Percentiles rank a stretch among this genome's conserved stretches.
These are phyloP conservation scores for Berkeleyomyces basicola DNA, from an alignment of 2,329 filamentous ascomycete genomes.

Conservation along the genomic window DNA sequence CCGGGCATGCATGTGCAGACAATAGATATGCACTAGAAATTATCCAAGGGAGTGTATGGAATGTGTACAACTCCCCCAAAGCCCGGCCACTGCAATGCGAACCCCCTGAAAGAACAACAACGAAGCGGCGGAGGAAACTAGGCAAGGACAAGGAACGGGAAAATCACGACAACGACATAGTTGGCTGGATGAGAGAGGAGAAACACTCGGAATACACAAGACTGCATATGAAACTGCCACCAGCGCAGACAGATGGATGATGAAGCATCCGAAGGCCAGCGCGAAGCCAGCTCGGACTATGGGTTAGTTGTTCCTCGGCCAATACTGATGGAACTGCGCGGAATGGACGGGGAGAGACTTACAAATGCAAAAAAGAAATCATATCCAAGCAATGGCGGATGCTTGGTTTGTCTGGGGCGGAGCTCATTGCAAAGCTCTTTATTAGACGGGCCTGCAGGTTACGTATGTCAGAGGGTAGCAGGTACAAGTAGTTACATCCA, in stretches of 20 bases:
- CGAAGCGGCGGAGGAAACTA: neutral
- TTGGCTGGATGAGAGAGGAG: neutral
- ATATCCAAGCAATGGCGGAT: neutral
- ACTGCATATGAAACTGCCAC: neutral
- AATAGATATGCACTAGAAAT: neutral
- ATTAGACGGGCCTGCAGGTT: no score
- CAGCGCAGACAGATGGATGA: neutral
- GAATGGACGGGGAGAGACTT: neutral
- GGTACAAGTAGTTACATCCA: no score
- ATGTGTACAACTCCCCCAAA: neutral
- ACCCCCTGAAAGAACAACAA: neutral
- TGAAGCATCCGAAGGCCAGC: neutral
- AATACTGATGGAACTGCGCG: neutral
- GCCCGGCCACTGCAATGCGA: no score
- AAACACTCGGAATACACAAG: neutral
- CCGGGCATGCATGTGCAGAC: neutral
- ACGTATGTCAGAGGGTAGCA: no score
- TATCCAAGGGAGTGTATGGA: neutral
- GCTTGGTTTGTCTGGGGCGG: no score
- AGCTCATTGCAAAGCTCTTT: no score
- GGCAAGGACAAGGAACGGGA: neutral
- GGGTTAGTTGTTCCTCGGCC: no score
- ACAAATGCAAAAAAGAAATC: neutral
- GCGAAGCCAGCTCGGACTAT: neutral
- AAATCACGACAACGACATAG: neutral